Conservation (phyloP, 2,329 filamentous ascomycete genomes). For the Calonectria pseudoturangicola region DNA sequence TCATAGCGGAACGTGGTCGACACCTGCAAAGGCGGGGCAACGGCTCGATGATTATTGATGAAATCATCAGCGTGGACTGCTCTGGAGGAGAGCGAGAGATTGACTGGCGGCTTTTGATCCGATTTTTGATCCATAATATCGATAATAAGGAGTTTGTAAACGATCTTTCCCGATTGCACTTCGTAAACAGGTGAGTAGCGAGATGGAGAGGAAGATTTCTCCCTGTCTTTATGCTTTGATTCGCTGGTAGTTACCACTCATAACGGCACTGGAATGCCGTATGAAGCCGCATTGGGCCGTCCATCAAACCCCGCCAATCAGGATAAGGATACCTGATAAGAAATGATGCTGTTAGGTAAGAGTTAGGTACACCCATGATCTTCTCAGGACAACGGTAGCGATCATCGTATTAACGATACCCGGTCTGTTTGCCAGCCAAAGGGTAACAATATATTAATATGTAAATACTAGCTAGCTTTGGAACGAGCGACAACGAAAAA, state of each 20-base stretch:
- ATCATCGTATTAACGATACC: too few relatives aligned
- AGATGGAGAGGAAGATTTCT: not conserved
- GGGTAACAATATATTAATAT: too few relatives aligned
- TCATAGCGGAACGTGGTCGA: slow-evolving; percentile 17
- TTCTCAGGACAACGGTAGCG: too few relatives aligned
- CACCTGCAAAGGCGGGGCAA: slow-evolving; percentile 16
- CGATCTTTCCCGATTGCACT: too few relatives aligned
- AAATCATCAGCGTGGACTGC: slow-evolving; percentile 16
- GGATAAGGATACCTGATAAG: not conserved
- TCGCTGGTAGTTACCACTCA: not conserved
- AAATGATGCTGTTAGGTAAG: not conserved
- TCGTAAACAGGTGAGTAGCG: too few relatives aligned
- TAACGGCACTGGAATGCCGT: not conserved
- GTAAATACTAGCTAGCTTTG: not conserved
- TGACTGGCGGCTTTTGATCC: too few relatives aligned
- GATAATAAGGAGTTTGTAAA: too few relatives aligned
- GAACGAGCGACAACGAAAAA: not conserved
- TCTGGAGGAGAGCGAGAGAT: not conserved
- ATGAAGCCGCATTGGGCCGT: not conserved
- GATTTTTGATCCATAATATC: too few relatives aligned
- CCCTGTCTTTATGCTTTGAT: not conserved
- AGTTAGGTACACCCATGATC: too few relatives aligned
- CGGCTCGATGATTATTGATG: slow-evolving; percentile 3
- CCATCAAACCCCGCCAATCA: not conserved
- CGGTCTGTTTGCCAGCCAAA: too few relatives aligned